These are phyloP conservation scores for Huntiella savannae DNA, from an alignment of 2,329 filamentous ascomycete species.

Conservation along the genomic window DNA sequence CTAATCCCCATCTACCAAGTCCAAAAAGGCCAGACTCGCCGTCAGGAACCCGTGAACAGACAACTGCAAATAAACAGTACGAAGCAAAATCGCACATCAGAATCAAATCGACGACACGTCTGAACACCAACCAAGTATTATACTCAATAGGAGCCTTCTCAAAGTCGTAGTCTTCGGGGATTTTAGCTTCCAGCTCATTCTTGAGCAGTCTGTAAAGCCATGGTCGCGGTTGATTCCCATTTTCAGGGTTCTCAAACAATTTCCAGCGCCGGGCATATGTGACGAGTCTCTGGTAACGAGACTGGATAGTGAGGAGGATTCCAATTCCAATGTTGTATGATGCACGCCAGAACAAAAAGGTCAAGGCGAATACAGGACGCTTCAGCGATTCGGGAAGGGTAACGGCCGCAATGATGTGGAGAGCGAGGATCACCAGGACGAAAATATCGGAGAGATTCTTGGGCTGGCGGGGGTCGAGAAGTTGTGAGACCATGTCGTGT, in stretches of 20 bases:
- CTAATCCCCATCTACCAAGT: slow-evolving; percentile 56
- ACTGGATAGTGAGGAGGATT: slow-evolving; percentile 73
- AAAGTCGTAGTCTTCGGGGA: slow-evolving; percentile 82
- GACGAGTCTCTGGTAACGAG: slow-evolving; percentile 68
- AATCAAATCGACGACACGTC: slow-evolving; percentile 86
- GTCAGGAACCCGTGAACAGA: slow-evolving; percentile 57
- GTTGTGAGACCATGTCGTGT: slow-evolving; percentile 96
- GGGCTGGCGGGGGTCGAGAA: slow-evolving; percentile 81
- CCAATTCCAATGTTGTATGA: slow-evolving; percentile 92
- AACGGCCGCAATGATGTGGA: slow-evolving; percentile 58
- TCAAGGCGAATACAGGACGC: slow-evolving; percentile 57
- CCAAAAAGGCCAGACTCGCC: slow-evolving; percentile 54
- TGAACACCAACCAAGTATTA: slow-evolving; percentile 96
- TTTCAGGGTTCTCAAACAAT: slow-evolving; percentile 63
- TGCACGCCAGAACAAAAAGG: slow-evolving; percentile 84
- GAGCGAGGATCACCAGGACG: slow-evolving; percentile 59
- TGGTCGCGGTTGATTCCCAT: slow-evolving; percentile 67
- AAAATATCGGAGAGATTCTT: slow-evolving; percentile 80
- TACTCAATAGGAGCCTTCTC: slow-evolving; percentile 90
- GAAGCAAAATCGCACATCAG: slow-evolving; percentile 98
- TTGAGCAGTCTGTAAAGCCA: slow-evolving; percentile 71
- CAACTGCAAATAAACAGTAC: slow-evolving; percentile 87
- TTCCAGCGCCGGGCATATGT: slow-evolving; percentile 71
- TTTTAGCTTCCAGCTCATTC: slow-evolving; percentile 82
- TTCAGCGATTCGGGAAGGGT: slow-evolving; percentile 49